Evolutionary conservation across 2,329 filamentous ascomycete species (phyloP), one percentile per base, ranked within the genome.

Genomic region (Dothideomycetes sp.): DNA sequence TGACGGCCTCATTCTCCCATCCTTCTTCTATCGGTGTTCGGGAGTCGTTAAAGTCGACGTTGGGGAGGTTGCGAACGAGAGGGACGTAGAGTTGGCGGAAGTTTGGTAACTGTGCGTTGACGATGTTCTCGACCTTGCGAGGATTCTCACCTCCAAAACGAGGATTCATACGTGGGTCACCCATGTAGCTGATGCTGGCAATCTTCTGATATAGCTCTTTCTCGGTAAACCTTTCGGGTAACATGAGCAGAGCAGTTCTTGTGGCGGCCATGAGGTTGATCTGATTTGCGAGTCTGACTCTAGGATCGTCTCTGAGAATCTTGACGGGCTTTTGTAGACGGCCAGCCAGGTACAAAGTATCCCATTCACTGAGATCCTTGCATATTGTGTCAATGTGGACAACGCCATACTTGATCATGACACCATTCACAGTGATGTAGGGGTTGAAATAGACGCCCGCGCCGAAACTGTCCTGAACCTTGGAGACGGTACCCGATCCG

Each of bases 381-480:
- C 86, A 88, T 12, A 98, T 69, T 3, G 88, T 95, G 56, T 93
- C 80, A 49, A 96, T 74, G 54, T 93, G 94, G 30, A 95, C 93
- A 16, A 98, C 91, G 15, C 89, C 91, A 54, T 98, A 98, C 64
- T 98, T 98, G 63, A 98, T 91, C 55, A 96, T 72, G 47, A 87
- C 93, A 28, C 91, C 93, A 54, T 96, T 94, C 46, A 96, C 80
- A 2, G 84, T 89, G 34, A 98, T 78, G 59, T 89, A 95, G 0
- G 91, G 88, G 54, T 98, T 94, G 67, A 95, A 98, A 64, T 98
- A 98, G 27, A 95, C 86, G 5, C 91, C 93, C 0, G 91, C 91
- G 29, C 91, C 91, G 67, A 83, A 84, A 48, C 70, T 74, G 54
- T 96, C 85, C 61, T 98, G 89, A 15, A 95, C 79, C 40, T 78